phyloP scores from a whole-genome alignment of 2,329 filamentous ascomycete species.

The Metarhizium guizhouense region DNA sequence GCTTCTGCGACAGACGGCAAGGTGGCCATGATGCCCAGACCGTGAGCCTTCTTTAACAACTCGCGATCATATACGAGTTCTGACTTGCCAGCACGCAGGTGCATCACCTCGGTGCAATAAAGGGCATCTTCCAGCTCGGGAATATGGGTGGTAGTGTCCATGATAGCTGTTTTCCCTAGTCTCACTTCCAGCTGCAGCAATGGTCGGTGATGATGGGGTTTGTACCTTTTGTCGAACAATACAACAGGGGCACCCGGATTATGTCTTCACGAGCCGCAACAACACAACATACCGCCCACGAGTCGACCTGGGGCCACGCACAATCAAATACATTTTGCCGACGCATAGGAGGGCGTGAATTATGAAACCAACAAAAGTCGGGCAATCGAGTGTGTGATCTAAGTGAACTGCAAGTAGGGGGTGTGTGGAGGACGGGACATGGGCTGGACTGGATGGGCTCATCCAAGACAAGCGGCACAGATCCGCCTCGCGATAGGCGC shows the following conservation, averaged over 20 bases:
- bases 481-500: conserved; percentile 3
- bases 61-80: conserved; percentile 32
- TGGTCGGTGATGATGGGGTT: neutral
- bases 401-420: neutral
- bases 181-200: neutral
- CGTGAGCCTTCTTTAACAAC: conserved; percentile 24
- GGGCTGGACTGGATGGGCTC: neutral
- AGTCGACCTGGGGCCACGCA: neutral
- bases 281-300: neutral
- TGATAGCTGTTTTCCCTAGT: neutral
- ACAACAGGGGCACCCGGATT: neutral
- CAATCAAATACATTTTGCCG: conserved; percentile 3
- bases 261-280: conserved; percentile 1
- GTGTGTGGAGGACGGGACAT: neutral
- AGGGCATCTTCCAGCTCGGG: conserved; percentile 31
- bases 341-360: neutral
- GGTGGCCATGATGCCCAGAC: conserved; percentile 24
- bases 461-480: conserved; percentile 7
- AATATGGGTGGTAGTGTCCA: conserved; percentile 8
- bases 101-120: conserved; percentile 32
- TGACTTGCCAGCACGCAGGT: conserved; percentile 20
- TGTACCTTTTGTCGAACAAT: neutral
- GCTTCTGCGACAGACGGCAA: conserved; percentile 16
- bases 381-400: neutral
- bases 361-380: neutral